Conservation (phyloP, 768 basidiomycete species). For the Exsudoporus frostii region DNA sequence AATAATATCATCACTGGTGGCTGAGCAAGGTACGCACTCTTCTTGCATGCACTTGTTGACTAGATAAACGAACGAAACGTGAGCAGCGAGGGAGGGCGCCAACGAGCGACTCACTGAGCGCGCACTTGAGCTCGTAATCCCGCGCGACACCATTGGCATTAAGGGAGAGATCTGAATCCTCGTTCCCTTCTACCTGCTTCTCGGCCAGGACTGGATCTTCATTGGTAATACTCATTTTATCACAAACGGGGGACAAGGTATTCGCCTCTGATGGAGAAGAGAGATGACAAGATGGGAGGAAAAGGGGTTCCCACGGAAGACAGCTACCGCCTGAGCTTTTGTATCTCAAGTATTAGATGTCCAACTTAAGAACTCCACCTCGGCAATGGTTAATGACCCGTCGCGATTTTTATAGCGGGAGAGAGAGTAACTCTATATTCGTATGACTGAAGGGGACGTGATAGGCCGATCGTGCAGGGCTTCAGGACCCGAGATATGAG, state of each 20-base stretch:
- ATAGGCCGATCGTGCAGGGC: neutral
- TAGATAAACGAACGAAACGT: constrained; percentile 11
- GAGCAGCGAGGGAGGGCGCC: neutral
- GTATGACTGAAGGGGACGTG: neutral
- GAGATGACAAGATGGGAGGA: neutral
- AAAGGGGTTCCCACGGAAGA: constrained; percentile 18
- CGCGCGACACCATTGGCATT: constrained; percentile 28
- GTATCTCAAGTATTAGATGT: constrained; percentile 1
- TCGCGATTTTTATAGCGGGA: neutral
- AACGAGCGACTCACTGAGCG: constrained; percentile 22
- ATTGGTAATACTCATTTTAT: constrained; percentile 2
- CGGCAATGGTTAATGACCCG: neutral
- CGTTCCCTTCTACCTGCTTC: constrained; percentile 10
- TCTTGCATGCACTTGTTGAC: constrained; percentile 47
- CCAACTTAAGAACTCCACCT: constrained; percentile 1
- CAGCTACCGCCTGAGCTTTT: constrained; percentile 6
- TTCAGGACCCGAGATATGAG: neutral
- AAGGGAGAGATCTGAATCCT: constrained; percentile 12
- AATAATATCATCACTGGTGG: neutral
- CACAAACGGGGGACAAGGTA: neutral
- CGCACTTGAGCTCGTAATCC: constrained; percentile 35
- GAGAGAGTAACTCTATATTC: too few relatives aligned
- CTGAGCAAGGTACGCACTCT: constrained; percentile 32
- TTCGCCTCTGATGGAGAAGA: neutral
- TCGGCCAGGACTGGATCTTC: constrained; percentile 12